These are phyloP conservation scores for Macrophomina pseudophaseolina DNA, from an alignment of 2,329 filamentous ascomycete species.

Conservation along the genomic window DNA sequence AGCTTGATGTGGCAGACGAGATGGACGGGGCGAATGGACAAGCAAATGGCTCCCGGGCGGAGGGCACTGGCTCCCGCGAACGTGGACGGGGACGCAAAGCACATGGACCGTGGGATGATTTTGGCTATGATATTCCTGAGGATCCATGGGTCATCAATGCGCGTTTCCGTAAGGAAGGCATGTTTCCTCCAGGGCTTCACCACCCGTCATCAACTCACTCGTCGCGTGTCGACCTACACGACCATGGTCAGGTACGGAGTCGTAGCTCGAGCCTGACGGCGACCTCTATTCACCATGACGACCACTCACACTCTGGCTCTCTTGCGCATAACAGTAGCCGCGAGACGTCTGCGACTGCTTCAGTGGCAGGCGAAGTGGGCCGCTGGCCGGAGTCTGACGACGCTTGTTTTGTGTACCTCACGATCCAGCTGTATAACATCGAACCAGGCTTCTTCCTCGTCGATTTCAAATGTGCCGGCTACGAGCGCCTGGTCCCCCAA, in stretches of 20 bases:
- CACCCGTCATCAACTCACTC: slow-evolving; percentile 58
- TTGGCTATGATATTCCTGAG: slow-evolving; percentile 81
- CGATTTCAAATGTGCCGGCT: slow-evolving; percentile 98
- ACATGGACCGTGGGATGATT: slow-evolving; percentile 55
- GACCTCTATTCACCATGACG: slow-evolving; percentile 13
- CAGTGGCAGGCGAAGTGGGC: slow-evolving; percentile 42
- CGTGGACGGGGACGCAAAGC: slow-evolving; percentile 48
- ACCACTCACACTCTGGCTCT: slow-evolving; percentile 12
- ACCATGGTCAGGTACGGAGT: slow-evolving; percentile 22
- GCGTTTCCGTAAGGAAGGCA: slow-evolving; percentile 83
- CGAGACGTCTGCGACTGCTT: slow-evolving; percentile 35
- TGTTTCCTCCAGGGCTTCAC: slow-evolving; percentile 59
- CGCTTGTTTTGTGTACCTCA: slow-evolving; percentile 89
- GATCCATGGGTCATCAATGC: slow-evolving; percentile 95
- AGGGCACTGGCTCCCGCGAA: slow-evolving; percentile 29
- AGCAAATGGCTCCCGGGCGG: not conserved
- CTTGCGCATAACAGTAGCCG: slow-evolving; percentile 41
- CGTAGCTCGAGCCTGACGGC: slow-evolving; percentile 22
- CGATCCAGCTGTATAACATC: slow-evolving; percentile 95
- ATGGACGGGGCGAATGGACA: slow-evolving; percentile 12
- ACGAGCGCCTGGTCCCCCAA: slow-evolving; percentile 76
- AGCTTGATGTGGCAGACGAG: slow-evolving; percentile 15
- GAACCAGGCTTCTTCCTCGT: slow-evolving; percentile 88
- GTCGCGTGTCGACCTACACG: slow-evolving; percentile 52
- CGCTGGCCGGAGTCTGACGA: slow-evolving; percentile 56